Evolutionary conservation across 805 yeast genomes (phyloP).

Genomic region (Candida sithepensis): DNA sequence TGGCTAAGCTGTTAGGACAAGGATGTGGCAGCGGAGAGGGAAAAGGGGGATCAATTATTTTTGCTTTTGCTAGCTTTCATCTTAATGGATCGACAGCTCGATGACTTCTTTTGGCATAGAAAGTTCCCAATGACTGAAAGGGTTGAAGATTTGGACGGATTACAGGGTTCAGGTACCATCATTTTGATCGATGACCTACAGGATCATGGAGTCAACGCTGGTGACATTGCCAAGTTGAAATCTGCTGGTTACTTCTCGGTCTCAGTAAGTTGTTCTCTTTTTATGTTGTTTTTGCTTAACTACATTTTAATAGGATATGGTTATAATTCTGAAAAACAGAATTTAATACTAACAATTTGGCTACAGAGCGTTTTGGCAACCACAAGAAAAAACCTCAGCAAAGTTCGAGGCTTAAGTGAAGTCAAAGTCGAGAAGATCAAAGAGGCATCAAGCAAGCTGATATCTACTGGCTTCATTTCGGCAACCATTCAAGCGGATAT

Average conservation of each 20-base stretch:
- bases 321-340: no score
- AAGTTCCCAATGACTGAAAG: neutral
- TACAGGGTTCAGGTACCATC: conserved; percentile 25
- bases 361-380: conserved; percentile 50
- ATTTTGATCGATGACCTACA: conserved; percentile 49
- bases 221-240: conserved; percentile 68
- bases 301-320: no score
- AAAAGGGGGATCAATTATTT: neutral
- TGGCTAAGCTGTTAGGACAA: no score
- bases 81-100: neutral
- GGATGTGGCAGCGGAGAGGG: no score
- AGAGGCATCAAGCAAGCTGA: conserved; percentile 64
- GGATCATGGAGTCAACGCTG: conserved; percentile 64
- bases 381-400: conserved; percentile 59
- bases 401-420: conserved; percentile 71
- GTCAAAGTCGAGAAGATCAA: conserved; percentile 75
- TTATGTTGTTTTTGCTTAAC: neutral
- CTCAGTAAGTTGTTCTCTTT: conserved; percentile 44
- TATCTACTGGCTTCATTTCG: conserved; percentile 67
- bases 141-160: conserved; percentile 15
- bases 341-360: conserved; percentile 8
- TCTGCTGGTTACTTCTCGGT: conserved; percentile 67
- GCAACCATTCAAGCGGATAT: conserved; percentile 67
- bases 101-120: neutral
- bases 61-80: no score